Evolutionary conservation across 163 green algal genomes (phyloP).

Genomic region (Scenedesmus sp.): DNA sequence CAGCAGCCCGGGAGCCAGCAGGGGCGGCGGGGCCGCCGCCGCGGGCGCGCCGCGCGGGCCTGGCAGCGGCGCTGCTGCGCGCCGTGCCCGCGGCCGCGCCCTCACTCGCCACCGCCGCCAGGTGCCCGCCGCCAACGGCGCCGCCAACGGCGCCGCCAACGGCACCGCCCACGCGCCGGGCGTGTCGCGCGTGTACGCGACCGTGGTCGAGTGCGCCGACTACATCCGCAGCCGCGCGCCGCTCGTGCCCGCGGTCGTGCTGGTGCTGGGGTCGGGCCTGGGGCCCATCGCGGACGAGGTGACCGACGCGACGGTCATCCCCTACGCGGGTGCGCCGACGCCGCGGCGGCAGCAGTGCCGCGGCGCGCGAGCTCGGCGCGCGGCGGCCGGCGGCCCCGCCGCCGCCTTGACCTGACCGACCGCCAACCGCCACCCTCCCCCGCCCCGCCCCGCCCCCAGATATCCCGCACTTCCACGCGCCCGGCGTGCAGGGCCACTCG

Average conservation of each 20-base stretch:
- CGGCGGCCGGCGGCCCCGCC: too few relatives aligned
- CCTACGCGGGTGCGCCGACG: too few relatives aligned
- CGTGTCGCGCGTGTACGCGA: slow-evolving; percentile 4
- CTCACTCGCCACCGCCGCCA: too few relatives aligned
- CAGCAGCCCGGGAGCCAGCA: not conserved
- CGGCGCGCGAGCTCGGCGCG: too few relatives aligned
- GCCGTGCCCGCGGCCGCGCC: too few relatives aligned
- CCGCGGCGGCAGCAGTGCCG: too few relatives aligned
- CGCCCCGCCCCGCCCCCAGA: too few relatives aligned
- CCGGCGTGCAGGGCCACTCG: slow-evolving; percentile 43
- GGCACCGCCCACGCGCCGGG: not conserved
- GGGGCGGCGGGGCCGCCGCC: too few relatives aligned
- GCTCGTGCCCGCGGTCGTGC: slow-evolving; percentile 29
- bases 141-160: not conserved
- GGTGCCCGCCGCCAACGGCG: too few relatives aligned
- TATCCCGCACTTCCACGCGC: slow-evolving; percentile 49
- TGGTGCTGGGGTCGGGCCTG: slow-evolving; percentile 47
- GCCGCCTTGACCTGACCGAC: not conserved
- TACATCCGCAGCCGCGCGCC: slow-evolving; percentile 26
- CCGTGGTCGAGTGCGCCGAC: slow-evolving; percentile 8
- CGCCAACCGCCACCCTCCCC: not conserved
- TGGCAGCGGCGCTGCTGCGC: too few relatives aligned
- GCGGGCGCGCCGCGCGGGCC: too few relatives aligned
- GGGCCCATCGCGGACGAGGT: slow-evolving; percentile 43
- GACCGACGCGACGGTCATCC: slow-evolving; percentile 28